Evolutionary conservation across 83 land plant species (phyloP), one percentile per base, ranked within the genome.

Genomic region (Thuja plicata): DNA sequence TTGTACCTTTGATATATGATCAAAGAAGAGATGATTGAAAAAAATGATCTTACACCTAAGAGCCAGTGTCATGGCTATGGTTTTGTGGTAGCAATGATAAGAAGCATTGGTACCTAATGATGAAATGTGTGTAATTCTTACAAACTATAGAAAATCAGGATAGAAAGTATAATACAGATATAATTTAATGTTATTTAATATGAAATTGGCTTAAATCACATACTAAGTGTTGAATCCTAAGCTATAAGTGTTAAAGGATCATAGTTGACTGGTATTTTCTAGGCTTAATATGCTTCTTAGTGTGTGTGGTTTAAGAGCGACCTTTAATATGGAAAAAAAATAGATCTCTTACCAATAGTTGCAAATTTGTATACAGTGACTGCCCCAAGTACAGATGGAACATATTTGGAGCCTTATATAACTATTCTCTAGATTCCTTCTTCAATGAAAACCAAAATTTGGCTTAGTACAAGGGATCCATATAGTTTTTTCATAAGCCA

Each of bases 381-480:
- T 27, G 87, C 89, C 74, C 92, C 92, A 55, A 43, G 88, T 86
- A 88, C 38, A 17, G 88, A 74, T 7, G 89, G 87, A 30, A 62
- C 93, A 30, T 86, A 88, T 71, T 35, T 78, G 84, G 66, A 50
- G 30, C 94, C 94, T 17, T 92, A 87, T 17, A 93, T 92, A 30
- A 93, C 73, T 13, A 92, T 92, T 60, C 76, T 90, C 89, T 88
- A 90, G 38, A 86, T 84, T 55, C 94, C 94, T 70, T 92, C 94
- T 1, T 93, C 94, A 3, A 93, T 3, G 60, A 93, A 87, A 84
- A 91, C 80, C 37, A 93, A 93, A 85, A 83, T 85, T 89, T 37
- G 89, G 78, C 92, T 93, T 93, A 3, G 38, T 46, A 54, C 83
- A 77, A 9, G 91, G 90, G 15, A 93, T 79, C 24, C 85, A 21